These are phyloP conservation scores for Pyrenophora tritici-repentis DNA, from an alignment of 2,329 filamentous ascomycete genomes.

Conservation along the genomic window DNA sequence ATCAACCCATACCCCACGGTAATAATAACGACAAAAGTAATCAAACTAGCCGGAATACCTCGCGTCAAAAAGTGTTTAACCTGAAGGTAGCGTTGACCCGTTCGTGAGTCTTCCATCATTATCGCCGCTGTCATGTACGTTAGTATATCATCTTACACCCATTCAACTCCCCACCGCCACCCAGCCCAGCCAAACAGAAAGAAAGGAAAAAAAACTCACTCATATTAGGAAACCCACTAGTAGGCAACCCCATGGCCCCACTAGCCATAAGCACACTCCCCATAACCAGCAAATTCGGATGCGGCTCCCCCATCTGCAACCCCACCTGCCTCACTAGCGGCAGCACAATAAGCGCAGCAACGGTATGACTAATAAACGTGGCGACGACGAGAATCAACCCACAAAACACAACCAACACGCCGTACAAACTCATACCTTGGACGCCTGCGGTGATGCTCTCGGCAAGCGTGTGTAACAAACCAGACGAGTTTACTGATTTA, in stretches of 20 bases:
- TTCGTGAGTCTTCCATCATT: constrained; percentile 96
- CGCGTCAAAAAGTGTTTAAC: constrained; percentile 94
- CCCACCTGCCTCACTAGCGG: constrained; percentile 90
- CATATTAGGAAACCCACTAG: constrained; percentile 98
- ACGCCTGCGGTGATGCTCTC: constrained; percentile 74
- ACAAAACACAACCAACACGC: constrained; percentile 84
- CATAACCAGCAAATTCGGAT: constrained; percentile 96
- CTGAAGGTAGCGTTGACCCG: constrained; percentile 86
- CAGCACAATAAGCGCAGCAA: constrained; percentile 91
- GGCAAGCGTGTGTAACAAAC: constrained; percentile 87
- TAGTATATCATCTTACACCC: too few relatives aligned
- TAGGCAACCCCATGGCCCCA: constrained; percentile 96
- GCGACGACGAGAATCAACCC: constrained; percentile 86
- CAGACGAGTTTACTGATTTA: constrained; percentile 92
- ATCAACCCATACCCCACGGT: constrained; percentile 91
- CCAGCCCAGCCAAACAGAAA: too few relatives aligned
- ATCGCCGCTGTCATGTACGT: too few relatives aligned
- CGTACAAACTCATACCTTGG: constrained; percentile 79
- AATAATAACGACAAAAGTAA: constrained; percentile 81
- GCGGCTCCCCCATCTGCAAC: constrained; percentile 79
- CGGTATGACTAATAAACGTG: constrained; percentile 97
- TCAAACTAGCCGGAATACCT: constrained; percentile 84
- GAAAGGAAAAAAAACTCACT: constrained; percentile 66
- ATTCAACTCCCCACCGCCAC: too few relatives aligned
- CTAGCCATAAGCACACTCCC: constrained; percentile 93